phyloP scores from a whole-genome alignment of 164 flowering plant genomes.

The Warburgia ugandensis region DNA sequence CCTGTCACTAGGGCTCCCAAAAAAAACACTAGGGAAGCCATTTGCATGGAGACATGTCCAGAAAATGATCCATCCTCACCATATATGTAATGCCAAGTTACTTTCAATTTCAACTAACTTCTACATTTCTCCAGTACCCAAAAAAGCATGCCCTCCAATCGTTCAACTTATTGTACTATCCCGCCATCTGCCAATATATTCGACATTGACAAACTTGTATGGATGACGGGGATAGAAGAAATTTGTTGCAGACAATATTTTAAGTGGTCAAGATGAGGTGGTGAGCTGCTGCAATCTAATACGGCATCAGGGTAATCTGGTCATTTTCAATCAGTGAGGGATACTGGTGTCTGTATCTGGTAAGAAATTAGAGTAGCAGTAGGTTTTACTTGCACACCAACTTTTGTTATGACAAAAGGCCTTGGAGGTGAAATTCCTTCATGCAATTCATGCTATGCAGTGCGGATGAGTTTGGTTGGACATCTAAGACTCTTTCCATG shows the following conservation, averaged over 20 bases:
- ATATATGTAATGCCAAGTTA: background rate
- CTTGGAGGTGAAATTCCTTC: conserved; percentile 2
- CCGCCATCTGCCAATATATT: too few relatives aligned
- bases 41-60: background rate
- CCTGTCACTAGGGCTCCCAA: conserved; percentile 23
- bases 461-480: conserved; percentile 7
- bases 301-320: background rate
- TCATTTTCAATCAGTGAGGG: background rate
- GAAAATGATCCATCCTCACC: conserved; percentile 5
- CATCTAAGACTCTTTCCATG: conserved; percentile 6
- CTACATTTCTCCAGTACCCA: background rate
- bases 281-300: background rate
- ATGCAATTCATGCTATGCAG: conserved; percentile 9
- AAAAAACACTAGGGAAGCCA: conserved; percentile 34
- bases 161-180: too few relatives aligned
- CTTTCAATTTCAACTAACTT: background rate
- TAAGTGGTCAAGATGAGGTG: too few relatives aligned
- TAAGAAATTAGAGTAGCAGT: background rate
- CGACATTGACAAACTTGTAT: too few relatives aligned
- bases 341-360: too few relatives aligned
- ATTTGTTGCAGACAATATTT: background rate
- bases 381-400: background rate
- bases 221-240: background rate
- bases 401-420: background rate
- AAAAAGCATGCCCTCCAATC: too few relatives aligned